A percentile compares a stretch with the other conserved stretches of the same genome.
These are phyloP conservation scores for Neckera pumila DNA, from an alignment of 225 moss, liverwort and hornwort genomes.

Conservation along the genomic window DNA sequence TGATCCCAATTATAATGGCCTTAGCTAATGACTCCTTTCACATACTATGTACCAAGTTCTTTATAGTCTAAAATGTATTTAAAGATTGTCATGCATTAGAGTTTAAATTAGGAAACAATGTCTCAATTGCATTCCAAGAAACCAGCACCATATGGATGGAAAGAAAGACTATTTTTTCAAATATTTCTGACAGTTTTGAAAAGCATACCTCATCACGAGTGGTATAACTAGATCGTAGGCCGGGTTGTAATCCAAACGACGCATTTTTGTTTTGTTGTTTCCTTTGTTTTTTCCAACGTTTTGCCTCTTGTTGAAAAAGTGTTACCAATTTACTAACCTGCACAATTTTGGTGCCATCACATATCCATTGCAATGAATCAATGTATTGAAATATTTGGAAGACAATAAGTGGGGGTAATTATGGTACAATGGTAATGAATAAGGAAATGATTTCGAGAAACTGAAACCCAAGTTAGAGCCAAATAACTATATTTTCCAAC, in stretches of 20 bases:
- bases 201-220: not conserved
- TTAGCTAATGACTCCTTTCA: not conserved
- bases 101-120: no score
- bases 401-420: not conserved
- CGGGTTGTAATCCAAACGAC: not conserved
- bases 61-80: not conserved
- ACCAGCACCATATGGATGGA: not conserved
- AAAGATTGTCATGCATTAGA: not conserved
- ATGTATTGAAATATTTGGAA: not conserved
- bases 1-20: not conserved
- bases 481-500: not conserved
- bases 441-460: not conserved
- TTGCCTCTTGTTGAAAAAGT: slow-evolving; percentile 27
- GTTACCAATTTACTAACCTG: slow-evolving; percentile 19
- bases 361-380: not conserved
- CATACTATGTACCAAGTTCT: not conserved
- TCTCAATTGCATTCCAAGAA: not conserved
- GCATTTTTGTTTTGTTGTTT: not conserved
- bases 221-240: not conserved
- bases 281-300: slow-evolving; percentile 10
- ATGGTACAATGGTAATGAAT: no score
- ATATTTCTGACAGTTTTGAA: not conserved
- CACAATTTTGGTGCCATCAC: not conserved
- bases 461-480: no score
- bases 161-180: no score